phyloP scores from a whole-genome alignment of 805 yeast genomes.

The Kuraishia cidri region DNA sequence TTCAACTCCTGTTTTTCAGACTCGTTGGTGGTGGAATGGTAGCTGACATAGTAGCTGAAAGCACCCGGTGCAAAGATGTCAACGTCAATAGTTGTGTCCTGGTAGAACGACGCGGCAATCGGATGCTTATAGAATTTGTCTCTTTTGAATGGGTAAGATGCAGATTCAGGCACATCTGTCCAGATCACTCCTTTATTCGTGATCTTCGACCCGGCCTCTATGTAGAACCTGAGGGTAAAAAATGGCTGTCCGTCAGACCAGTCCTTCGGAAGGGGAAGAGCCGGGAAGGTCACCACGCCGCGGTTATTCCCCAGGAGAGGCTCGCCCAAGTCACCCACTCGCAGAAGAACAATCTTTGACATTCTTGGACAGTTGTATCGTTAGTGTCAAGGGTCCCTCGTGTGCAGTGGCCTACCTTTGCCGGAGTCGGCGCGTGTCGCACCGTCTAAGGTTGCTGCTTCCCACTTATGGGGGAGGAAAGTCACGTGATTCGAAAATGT shows the following conservation, averaged over 20 bases:
- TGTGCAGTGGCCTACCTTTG: too few relatives aligned
- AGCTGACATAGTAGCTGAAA: constrained; percentile 64
- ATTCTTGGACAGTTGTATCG: constrained; percentile 6
- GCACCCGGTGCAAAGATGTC: constrained; percentile 70
- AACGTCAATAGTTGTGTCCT: constrained; percentile 53
- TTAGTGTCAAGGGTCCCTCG: too few relatives aligned
- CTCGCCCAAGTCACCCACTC: constrained; percentile 37
- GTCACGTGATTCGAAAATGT: too few relatives aligned
- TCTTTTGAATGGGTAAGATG: constrained; percentile 41
- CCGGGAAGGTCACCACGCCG: constrained; percentile 45
- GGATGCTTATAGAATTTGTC: constrained; percentile 39
- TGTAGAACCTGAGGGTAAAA: constrained; percentile 44
- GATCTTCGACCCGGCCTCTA: constrained; percentile 71
- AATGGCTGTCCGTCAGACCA: constrained; percentile 24
- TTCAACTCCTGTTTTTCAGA: constrained; percentile 19
- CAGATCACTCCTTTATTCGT: constrained; percentile 63
- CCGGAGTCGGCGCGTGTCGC: too few relatives aligned
- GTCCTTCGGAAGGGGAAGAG: constrained; percentile 25
- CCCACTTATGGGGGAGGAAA: too few relatives aligned
- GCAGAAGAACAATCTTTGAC: constrained; percentile 32
- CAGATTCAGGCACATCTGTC: constrained; percentile 59
- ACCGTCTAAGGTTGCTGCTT: too few relatives aligned
- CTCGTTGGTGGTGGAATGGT: constrained; percentile 24
- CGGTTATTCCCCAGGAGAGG: constrained; percentile 28
- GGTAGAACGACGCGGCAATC: constrained; percentile 49